A percentile compares a stretch with the other conserved stretches of the same genome.
These are phyloP conservation scores for Thermochaetoides dissita DNA, from an alignment of 2,329 filamentous ascomycete genomes.

Conservation along the genomic window DNA sequence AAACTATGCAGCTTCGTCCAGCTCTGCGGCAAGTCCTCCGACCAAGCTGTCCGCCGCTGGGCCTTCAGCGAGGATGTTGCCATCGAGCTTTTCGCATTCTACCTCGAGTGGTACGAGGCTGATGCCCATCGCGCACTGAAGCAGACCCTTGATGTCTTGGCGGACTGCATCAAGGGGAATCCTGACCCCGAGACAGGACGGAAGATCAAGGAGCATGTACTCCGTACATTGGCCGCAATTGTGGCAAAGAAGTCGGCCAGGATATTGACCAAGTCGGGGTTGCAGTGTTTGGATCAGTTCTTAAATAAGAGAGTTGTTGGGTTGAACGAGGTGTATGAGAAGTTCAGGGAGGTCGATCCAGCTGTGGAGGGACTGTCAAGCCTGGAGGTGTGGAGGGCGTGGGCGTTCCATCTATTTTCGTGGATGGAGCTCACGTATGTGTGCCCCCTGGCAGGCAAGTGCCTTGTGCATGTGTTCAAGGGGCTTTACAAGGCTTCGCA, in stretches of 20 bases:
- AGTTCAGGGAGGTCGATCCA: conserved; percentile 25
- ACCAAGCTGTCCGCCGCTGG: conserved; percentile 29
- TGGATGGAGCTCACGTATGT: conserved; percentile 45
- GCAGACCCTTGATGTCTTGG: conserved; percentile 44
- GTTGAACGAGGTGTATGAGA: conserved; percentile 29
- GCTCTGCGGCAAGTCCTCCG: conserved; percentile 38
- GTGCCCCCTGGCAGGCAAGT: conserved; percentile 45
- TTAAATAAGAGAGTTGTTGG: conserved; percentile 45
- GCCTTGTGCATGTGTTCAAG: conserved; percentile 43
- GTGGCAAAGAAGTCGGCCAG: conserved; percentile 47
- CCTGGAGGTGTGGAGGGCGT: conserved; percentile 18
- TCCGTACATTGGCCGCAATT: conserved; percentile 42
- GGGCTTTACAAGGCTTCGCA: conserved; percentile 25
- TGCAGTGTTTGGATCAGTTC: conserved; percentile 54
- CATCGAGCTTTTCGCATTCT: conserved; percentile 43
- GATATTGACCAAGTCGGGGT: conserved; percentile 53
- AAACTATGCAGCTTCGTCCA: conserved; percentile 50
- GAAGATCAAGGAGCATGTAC: conserved; percentile 29
- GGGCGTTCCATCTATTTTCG: conserved; percentile 23
- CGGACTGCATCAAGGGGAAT: conserved; percentile 36
- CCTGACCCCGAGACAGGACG: conserved; percentile 25
- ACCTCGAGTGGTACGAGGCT: conserved; percentile 53
- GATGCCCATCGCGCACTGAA: conserved; percentile 51
- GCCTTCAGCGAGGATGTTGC: conserved; percentile 37
- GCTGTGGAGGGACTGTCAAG: conserved; percentile 14